A percentile compares a stretch with the other conserved stretches of the same genome.
Conservation (phyloP, 306 rosid species). For the Trifolium subterraneum region DNA sequence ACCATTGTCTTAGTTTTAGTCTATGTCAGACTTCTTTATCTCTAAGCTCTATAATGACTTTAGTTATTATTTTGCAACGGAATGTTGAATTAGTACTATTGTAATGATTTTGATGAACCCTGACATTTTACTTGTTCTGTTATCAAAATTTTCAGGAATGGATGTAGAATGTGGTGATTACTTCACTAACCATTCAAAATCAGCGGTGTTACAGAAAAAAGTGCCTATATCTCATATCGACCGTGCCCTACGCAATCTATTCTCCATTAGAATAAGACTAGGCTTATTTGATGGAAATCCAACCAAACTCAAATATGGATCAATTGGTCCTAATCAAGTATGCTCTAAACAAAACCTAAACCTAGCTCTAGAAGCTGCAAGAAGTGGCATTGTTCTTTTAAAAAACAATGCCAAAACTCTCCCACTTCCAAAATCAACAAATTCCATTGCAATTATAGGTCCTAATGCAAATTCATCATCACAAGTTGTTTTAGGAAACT, state of each 20-base stretch:
- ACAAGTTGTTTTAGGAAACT: slow-evolving; percentile 64
- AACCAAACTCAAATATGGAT: slow-evolving; percentile 56
- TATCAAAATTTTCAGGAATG: slow-evolving; percentile 65
- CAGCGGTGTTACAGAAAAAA: slow-evolving; percentile 66
- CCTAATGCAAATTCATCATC: slow-evolving; percentile 70
- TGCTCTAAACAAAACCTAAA: slow-evolving; percentile 65
- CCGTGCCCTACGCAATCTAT: slow-evolving; percentile 83
- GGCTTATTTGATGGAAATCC: slow-evolving; percentile 90
- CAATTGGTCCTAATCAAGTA: slow-evolving; percentile 65
- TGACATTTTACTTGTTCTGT: not conserved
- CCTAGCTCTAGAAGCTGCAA: slow-evolving; percentile 83
- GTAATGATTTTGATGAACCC: not conserved
- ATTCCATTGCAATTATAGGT: slow-evolving; percentile 71
- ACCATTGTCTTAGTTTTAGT: not conserved
- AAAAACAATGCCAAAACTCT: slow-evolving; percentile 69
- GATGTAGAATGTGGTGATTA: slow-evolving; percentile 82
- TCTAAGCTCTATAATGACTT: not conserved
- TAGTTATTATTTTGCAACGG: not conserved
- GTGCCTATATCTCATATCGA: slow-evolving; percentile 53
- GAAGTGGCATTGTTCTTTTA: slow-evolving; percentile 81
- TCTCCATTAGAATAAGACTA: slow-evolving; percentile 74
- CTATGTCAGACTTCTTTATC: not conserved
- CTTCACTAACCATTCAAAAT: slow-evolving; percentile 55
- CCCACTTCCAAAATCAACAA: slow-evolving; percentile 66
- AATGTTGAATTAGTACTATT: not conserved